A percentile compares a stretch with the other conserved stretches of the same genome.
phyloP scores from a whole-genome alignment of 1,284 basidiomycete species.

The Takashimella koratensis region DNA sequence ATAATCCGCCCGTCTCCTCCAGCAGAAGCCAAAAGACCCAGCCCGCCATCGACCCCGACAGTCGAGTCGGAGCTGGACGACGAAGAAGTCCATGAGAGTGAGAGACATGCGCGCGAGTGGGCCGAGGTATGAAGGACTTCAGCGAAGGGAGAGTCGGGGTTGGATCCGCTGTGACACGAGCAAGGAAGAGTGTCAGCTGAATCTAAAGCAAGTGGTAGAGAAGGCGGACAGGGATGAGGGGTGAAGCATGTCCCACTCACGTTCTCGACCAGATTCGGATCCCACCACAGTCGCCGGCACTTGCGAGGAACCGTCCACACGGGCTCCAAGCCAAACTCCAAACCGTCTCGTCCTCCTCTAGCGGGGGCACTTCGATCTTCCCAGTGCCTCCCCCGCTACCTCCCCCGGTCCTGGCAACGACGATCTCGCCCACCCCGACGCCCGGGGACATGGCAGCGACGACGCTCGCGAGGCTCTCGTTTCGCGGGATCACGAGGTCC shows the following conservation, averaged over 20 bases:
- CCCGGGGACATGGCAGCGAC: constrained; percentile 7
- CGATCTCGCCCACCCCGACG: constrained; percentile 16
- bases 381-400: constrained; percentile 11
- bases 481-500: constrained; percentile 20
- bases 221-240: no score
- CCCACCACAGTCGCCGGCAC: constrained; percentile 47
- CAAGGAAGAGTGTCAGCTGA: no score
- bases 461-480: constrained; percentile 1
- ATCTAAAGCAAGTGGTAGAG: not conserved
- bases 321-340: constrained; percentile 83
- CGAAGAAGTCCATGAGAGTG: constrained; percentile 30
- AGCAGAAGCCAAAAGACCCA: constrained; percentile 54
- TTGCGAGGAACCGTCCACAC: constrained; percentile 73
- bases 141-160: constrained; percentile 29
- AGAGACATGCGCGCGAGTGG: constrained; percentile 41
- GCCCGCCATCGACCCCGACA: constrained; percentile 18
- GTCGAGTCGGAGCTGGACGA: not conserved
- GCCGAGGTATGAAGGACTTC: constrained; percentile 38
- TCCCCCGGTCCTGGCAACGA: constrained; percentile 27
- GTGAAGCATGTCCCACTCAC: constrained; percentile 31
- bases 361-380: constrained; percentile 42
- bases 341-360: constrained; percentile 62
- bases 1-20: constrained; percentile 57
- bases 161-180: constrained; percentile 19
- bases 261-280: constrained; percentile 54